Evolutionary conservation across 1,284 basidiomycete genomes (phyloP).

Genomic region (Athelia sp.): DNA sequence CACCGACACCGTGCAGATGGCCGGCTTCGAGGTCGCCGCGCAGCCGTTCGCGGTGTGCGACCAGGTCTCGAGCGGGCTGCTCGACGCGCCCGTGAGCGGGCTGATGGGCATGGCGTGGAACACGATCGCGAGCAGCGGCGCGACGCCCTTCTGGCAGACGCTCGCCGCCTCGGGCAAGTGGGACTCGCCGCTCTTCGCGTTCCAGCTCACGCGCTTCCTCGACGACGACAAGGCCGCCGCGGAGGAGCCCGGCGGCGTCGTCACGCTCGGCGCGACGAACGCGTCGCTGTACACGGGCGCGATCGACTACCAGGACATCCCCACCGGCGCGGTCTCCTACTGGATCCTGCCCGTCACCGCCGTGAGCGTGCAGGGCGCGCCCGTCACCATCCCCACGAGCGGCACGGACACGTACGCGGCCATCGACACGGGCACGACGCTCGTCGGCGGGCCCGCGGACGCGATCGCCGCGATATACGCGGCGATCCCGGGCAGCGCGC

Average conservation of each 20-base stretch:
- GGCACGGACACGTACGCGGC: conserved; percentile 46
- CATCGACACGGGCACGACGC: conserved; percentile 87
- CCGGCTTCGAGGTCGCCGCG: conserved; percentile 67
- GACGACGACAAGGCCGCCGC: conserved; percentile 44
- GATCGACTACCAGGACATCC: conserved; percentile 71
- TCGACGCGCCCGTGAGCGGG: conserved; percentile 54
- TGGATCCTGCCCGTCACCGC: conserved; percentile 64
- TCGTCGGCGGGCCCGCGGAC: conserved; percentile 75
- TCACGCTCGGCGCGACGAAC: conserved; percentile 74
- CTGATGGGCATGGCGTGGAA: conserved; percentile 63
- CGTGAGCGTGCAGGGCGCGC: conserved; percentile 55
- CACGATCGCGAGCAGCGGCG: conserved; percentile 46
- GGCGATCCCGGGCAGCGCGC: conserved; percentile 64
- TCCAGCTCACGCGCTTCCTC: conserved; percentile 73
- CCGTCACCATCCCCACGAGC: conserved; percentile 43
- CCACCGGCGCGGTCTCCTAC: conserved; percentile 43
- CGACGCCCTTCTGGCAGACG: conserved; percentile 68
- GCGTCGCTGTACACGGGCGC: conserved; percentile 67
- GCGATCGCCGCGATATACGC: conserved; percentile 65
- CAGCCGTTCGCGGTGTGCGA: conserved; percentile 66
- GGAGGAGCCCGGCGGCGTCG: conserved; percentile 73
- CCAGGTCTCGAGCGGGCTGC: conserved; percentile 36
- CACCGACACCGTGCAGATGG: conserved; percentile 74
- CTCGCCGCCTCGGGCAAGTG: conserved; percentile 57
- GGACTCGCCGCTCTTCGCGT: conserved; percentile 70